Evolutionary conservation across 768 basidiomycete genomes (phyloP).

Genomic region (Kwoniella heveanensis): DNA sequence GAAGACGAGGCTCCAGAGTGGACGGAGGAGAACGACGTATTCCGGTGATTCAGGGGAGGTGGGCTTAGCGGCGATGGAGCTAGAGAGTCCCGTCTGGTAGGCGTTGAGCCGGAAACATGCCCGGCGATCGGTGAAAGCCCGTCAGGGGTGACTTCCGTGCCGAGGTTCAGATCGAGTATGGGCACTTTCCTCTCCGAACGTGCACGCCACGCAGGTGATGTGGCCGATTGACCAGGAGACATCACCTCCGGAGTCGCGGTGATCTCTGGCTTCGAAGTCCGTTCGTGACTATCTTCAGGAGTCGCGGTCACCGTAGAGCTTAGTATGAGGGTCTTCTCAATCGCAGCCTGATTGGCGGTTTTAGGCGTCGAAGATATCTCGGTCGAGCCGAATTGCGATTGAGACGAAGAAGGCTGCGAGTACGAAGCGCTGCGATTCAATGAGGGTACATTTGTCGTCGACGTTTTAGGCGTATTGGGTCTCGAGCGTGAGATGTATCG

Average conservation of each 20-base stretch:
- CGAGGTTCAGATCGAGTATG: constrained; percentile 7
- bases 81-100: neutral
- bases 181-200: neutral
- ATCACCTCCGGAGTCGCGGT: constrained; percentile 9
- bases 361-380: neutral
- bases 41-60: neutral
- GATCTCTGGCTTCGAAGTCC: neutral
- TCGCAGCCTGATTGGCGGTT: neutral
- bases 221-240: neutral
- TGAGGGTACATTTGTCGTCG: neutral
- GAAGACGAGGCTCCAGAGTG: neutral
- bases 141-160: neutral
- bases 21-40: constrained; percentile 13
- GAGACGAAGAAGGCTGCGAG: neutral
- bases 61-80: neutral
- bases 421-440: neutral
- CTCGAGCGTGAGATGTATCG: constrained; percentile 20
- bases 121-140: neutral
- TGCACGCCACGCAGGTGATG: neutral
- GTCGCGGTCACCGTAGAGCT: neutral
- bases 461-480: neutral
- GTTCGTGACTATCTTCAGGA: neutral
- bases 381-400: neutral
- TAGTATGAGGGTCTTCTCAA: neutral
- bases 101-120: neutral